A percentile compares a stretch with the other conserved stretches of the same genome.
These are phyloP conservation scores for Fomitopsis pinicola DNA, from an alignment of 1,284 basidiomycete genomes.

Conservation along the genomic window DNA sequence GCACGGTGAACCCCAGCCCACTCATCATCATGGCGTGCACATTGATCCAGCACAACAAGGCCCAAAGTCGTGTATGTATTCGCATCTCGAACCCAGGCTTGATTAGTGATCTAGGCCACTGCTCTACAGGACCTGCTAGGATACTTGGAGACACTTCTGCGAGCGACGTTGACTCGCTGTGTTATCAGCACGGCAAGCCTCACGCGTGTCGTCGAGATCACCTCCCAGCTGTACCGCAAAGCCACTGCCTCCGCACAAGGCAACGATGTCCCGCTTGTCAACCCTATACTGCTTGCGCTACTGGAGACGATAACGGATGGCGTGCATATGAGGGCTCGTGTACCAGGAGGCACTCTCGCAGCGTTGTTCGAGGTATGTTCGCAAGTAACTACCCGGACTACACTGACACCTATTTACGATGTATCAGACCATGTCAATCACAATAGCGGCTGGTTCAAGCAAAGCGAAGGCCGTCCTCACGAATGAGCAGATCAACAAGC, in stretches of 20 bases:
- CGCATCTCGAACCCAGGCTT: background rate
- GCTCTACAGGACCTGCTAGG: slow-evolving; percentile 49
- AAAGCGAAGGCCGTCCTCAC: slow-evolving; percentile 14
- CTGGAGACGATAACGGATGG: slow-evolving; percentile 54
- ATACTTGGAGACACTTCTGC: slow-evolving; percentile 53
- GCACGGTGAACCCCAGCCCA: slow-evolving; percentile 49
- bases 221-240: slow-evolving; percentile 35
- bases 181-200: slow-evolving; percentile 42
- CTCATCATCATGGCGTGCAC: slow-evolving; percentile 46
- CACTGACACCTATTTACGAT: slow-evolving; percentile 11
- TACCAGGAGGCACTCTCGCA: slow-evolving; percentile 43
- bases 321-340: slow-evolving; percentile 47
- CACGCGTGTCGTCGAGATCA: slow-evolving; percentile 47
- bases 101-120: background rate
- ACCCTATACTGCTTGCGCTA: slow-evolving; percentile 43
- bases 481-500: slow-evolving; percentile 24
- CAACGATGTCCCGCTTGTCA: slow-evolving; percentile 25
- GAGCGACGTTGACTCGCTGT: slow-evolving; percentile 48
- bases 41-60: slow-evolving; percentile 57
- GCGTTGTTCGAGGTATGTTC: slow-evolving; percentile 46
- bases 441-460: slow-evolving; percentile 2
- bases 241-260: slow-evolving; percentile 16
- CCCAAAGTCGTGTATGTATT: slow-evolving; percentile 47
- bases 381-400: background rate
- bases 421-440: slow-evolving; percentile 17